phyloP scores from a whole-genome alignment of 2,329 filamentous ascomycete species.

The Orbilia oligospora region DNA sequence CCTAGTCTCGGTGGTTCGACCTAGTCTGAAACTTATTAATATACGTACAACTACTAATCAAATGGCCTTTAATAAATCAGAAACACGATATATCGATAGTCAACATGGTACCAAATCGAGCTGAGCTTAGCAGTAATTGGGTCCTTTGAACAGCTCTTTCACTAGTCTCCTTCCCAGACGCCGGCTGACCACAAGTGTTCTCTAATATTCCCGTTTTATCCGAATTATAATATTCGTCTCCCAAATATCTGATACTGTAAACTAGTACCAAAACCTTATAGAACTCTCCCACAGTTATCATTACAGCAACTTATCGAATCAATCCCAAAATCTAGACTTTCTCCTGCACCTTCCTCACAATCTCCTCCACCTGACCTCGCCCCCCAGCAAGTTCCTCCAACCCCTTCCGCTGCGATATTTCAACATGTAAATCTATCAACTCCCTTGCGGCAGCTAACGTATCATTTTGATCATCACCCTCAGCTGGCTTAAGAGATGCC shows the following conservation, averaged over 20 bases:
- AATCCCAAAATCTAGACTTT: slow-evolving; percentile 33
- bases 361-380: slow-evolving; percentile 45
- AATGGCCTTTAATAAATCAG: too few species aligned
- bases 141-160: too few species aligned
- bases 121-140: too few species aligned
- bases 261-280: background rate
- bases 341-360: slow-evolving; percentile 40
- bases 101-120: too few species aligned
- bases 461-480: slow-evolving; percentile 3
- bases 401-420: slow-evolving; percentile 57
- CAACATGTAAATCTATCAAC: slow-evolving; percentile 55
- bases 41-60: too few species aligned
- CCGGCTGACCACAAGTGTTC: too few species aligned
- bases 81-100: too few species aligned
- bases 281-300: background rate
- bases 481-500: slow-evolving; percentile 14
- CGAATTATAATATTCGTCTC: too few species aligned
- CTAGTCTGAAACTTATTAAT: too few species aligned
- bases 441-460: slow-evolving; percentile 44
- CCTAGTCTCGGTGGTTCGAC: too few species aligned
- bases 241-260: background rate
- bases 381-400: slow-evolving; percentile 47
- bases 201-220: too few species aligned
- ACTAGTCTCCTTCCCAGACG: too few species aligned
- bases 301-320: background rate